A percentile compares a stretch with the other conserved stretches of the same genome.
phyloP scores from a whole-genome alignment of 1,139 yeast species.

The Komagataea norvegica region DNA sequence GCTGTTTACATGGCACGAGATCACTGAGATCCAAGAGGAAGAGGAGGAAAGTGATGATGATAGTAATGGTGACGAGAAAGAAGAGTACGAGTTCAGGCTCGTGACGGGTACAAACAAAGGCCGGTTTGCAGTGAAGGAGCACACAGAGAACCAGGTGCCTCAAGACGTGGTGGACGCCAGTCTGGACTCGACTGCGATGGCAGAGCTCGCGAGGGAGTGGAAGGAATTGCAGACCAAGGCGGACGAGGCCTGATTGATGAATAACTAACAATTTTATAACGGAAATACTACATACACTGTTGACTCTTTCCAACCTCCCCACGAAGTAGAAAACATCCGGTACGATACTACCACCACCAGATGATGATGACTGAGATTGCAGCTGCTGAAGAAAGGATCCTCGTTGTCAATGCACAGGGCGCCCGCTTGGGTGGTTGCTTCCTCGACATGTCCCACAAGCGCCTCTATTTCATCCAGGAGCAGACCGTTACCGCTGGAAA shows the following conservation, averaged over 20 bases:
- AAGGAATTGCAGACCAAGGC: conserved; percentile 33
- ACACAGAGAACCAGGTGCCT: conserved; percentile 89
- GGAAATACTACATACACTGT: no score
- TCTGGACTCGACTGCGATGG: conserved; percentile 56
- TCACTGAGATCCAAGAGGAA: conserved; percentile 35
- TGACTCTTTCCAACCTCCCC: no score
- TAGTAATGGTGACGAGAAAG: no score
- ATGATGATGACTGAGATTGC: neutral
- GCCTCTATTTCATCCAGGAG: neutral
- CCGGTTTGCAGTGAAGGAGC: conserved; percentile 73
- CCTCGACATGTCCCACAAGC: neutral
- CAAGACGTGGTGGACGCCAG: conserved; percentile 85
- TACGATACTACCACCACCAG: no score
- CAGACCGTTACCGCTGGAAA: neutral
- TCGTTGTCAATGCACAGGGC: conserved; percentile 2
- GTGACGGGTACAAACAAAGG: conserved; percentile 65
- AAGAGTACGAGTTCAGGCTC: conserved; percentile 52
- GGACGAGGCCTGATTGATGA: no score
- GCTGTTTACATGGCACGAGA: conserved; percentile 81
- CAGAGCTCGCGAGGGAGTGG: conserved; percentile 64
- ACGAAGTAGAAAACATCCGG: no score
- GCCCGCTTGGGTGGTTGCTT: conserved; percentile 2
- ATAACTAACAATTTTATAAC: no score
- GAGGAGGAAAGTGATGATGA: no score
- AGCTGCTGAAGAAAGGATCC: neutral